phyloP scores from a whole-genome alignment of 768 basidiomycete species.

The Russula abietina region DNA sequence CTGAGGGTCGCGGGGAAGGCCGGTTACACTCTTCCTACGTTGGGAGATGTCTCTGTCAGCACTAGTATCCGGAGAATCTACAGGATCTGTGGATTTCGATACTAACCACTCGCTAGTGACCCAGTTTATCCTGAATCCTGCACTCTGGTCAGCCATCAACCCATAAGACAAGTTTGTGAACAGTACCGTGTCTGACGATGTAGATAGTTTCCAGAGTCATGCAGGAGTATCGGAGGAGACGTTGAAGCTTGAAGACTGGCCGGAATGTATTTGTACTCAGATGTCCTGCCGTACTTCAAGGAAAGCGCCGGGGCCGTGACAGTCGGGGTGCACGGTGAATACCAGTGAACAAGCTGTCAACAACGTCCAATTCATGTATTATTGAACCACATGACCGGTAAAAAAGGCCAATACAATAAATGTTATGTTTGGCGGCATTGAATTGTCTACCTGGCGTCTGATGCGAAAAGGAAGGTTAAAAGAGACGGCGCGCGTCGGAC shows the following conservation, averaged over 20 bases:
- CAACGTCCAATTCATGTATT: too few species aligned
- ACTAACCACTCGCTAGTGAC: conserved; percentile 56
- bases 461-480: too few species aligned
- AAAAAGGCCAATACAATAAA: too few species aligned
- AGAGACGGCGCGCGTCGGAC: too few species aligned
- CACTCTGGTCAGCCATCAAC: conserved; percentile 10
- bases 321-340: too few species aligned
- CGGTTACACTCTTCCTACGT: conserved; percentile 55
- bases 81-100: background rate
- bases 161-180: background rate
- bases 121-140: conserved; percentile 78
- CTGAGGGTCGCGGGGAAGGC: conserved; percentile 67
- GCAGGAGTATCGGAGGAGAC: background rate
- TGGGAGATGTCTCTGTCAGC: background rate
- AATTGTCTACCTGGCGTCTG: too few species aligned
- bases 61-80: background rate
- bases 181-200: conserved; percentile 60
- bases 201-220: conserved; percentile 58
- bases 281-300: background rate
- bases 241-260: background rate
- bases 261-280: background rate
- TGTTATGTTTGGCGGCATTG: too few species aligned
- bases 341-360: too few species aligned
- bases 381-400: too few species aligned
- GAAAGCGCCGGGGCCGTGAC: background rate